Percentiles rank a stretch among this genome's conserved stretches.
phyloP scores from a whole-genome alignment of 352 stramenopile species.

The Pythium vanterpoolii region DNA sequence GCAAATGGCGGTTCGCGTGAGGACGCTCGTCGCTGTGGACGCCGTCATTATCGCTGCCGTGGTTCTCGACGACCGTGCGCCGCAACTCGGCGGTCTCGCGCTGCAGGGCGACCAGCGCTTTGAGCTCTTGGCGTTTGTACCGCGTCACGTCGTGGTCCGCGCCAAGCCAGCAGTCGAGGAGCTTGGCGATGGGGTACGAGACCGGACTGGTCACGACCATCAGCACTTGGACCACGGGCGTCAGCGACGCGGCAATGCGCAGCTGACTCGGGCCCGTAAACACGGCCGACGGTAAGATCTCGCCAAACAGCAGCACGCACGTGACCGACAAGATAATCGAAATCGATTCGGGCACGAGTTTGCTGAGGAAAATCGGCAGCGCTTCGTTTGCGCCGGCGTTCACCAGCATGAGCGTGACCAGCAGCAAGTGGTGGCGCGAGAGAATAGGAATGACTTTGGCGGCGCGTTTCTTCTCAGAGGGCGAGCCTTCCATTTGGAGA shows the following conservation, averaged over 20 bases:
- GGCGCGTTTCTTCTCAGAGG: conserved; percentile 73
- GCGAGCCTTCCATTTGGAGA: conserved; percentile 69
- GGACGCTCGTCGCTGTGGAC: neutral
- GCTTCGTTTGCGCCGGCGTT: conserved; percentile 94
- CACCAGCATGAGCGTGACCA: conserved; percentile 94
- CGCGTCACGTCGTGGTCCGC: conserved; percentile 62
- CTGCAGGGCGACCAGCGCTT: conserved; percentile 80
- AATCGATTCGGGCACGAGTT: conserved; percentile 78
- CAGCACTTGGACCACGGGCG: conserved; percentile 79
- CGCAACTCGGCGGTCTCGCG: conserved; percentile 39
- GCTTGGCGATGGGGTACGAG: conserved; percentile 87
- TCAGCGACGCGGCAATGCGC: conserved; percentile 75
- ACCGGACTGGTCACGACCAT: conserved; percentile 89
- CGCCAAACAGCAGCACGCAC: conserved; percentile 94
- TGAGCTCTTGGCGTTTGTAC: conserved; percentile 90
- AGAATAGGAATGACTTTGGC: conserved; percentile 86
- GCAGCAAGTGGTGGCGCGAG: conserved; percentile 88
- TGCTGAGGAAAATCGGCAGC: conserved; percentile 93
- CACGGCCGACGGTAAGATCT: conserved; percentile 94
- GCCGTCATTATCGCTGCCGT: neutral
- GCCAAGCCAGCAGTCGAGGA: conserved; percentile 88
- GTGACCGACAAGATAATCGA: conserved; percentile 96
- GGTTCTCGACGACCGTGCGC: conserved; percentile 15
- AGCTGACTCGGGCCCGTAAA: conserved; percentile 95
- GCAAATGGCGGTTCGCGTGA: conserved; percentile 3